Conservation (phyloP, 2,329 filamentous ascomycete species). For the Emericellopsis atlantica region DNA sequence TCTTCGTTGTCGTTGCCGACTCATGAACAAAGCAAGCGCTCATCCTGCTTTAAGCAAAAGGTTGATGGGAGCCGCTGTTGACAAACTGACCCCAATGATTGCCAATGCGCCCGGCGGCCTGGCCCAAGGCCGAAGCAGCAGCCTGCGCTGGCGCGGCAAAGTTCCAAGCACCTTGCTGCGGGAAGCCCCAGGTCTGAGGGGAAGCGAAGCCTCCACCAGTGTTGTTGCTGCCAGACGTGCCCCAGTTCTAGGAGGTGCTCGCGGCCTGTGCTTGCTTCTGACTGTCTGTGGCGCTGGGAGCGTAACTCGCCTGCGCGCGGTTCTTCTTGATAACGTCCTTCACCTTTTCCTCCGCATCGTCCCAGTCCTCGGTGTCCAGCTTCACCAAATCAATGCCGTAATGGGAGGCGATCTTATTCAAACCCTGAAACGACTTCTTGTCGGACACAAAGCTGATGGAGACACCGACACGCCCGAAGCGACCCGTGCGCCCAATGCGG, state of each 20-base stretch:
- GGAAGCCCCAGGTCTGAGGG: background rate
- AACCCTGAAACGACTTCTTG: slow-evolving; percentile 64
- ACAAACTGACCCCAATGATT: too few relatives aligned
- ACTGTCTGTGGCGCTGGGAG: slow-evolving; percentile 28
- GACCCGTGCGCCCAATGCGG: slow-evolving; percentile 91
- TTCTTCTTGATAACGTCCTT: slow-evolving; percentile 69
- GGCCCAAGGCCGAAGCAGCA: too few relatives aligned
- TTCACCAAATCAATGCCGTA: slow-evolving; percentile 73
- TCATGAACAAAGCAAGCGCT: too few relatives aligned
- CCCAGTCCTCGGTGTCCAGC: slow-evolving; percentile 82
- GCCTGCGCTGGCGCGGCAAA: too few relatives aligned
- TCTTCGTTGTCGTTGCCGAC: too few relatives aligned
- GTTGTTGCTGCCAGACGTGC: background rate
- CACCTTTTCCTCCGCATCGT: slow-evolving; percentile 71
- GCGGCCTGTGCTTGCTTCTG: background rate
- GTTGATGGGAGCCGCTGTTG: too few relatives aligned
- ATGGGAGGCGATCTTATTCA: slow-evolving; percentile 66
- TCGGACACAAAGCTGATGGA: slow-evolving; percentile 92
- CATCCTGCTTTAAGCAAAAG: too few relatives aligned
- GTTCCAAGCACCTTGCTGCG: too few relatives aligned
- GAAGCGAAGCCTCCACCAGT: background rate
- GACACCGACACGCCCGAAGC: slow-evolving; percentile 92
- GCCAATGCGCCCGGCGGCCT: too few relatives aligned
- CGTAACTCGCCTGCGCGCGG: slow-evolving; percentile 42
- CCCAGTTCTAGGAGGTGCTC: too few relatives aligned